phyloP scores from a whole-genome alignment of 2,329 filamentous ascomycete genomes.

The Knufia fluminis region DNA sequence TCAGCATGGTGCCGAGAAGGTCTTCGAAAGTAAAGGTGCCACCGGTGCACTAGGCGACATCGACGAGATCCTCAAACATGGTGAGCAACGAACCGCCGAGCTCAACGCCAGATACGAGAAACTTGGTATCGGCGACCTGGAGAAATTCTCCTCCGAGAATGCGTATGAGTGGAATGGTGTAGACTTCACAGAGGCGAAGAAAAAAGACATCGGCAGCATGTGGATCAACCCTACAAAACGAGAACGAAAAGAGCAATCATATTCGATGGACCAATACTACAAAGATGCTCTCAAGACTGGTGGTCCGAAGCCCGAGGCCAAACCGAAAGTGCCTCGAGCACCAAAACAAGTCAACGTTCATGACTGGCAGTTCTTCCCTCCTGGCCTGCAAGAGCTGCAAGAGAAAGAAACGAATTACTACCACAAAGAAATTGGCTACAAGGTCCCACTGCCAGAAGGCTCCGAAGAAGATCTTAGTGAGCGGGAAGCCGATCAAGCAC shows the following conservation, averaged over 20 bases:
- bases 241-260: slow-evolving; percentile 94
- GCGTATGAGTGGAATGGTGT: slow-evolving; percentile 99
- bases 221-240: slow-evolving; percentile 99
- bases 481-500: slow-evolving; percentile 74
- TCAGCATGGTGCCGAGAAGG: slow-evolving; percentile 91
- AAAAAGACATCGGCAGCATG: slow-evolving; percentile 72
- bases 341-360: slow-evolving; percentile 88
- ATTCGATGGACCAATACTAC: slow-evolving; percentile 99
- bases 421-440: slow-evolving; percentile 92
- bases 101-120: slow-evolving; percentile 94
- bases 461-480: slow-evolving; percentile 78
- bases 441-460: slow-evolving; percentile 80
- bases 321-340: slow-evolving; percentile 89
- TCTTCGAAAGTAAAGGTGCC: slow-evolving; percentile 68
- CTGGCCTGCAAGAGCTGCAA: slow-evolving; percentile 74
- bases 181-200: slow-evolving; percentile 85
- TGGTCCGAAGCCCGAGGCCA: slow-evolving; percentile 62
- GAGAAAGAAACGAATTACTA: slow-evolving; percentile 94
- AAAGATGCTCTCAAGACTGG: slow-evolving; percentile 79
- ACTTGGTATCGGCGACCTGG: slow-evolving; percentile 88
- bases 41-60: slow-evolving; percentile 68
- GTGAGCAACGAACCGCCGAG: slow-evolving; percentile 79
- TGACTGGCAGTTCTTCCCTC: slow-evolving; percentile 95
- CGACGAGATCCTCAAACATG: slow-evolving; percentile 74
- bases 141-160: slow-evolving; percentile 95